Percentiles rank a stretch among this genome's conserved stretches.
Evolutionary conservation across 164 flowering plant species (phyloP).

Genomic region (Piper longum): DNA sequence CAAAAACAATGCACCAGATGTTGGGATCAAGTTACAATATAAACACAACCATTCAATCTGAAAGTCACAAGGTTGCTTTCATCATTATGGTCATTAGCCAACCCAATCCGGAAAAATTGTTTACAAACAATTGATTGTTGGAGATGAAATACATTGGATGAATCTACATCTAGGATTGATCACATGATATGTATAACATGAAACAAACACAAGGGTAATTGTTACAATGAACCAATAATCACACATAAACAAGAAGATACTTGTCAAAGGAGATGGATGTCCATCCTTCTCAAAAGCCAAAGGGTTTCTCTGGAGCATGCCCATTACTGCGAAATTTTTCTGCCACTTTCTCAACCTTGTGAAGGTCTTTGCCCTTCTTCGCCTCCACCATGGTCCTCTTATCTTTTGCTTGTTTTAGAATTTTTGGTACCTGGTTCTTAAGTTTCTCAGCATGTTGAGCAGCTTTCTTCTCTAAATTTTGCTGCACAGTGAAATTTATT

Average conservation of each 20-base stretch:
- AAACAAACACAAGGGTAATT: neutral
- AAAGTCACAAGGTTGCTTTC: neutral
- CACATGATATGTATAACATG: neutral
- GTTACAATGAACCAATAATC: neutral
- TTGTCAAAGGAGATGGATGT: neutral
- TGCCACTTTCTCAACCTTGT: slow-evolving; percentile 71
- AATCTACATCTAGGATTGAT: neutral
- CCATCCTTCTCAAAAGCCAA: slow-evolving; percentile 40
- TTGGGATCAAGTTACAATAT: neutral
- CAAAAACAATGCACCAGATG: neutral
- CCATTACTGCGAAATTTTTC: slow-evolving; percentile 77
- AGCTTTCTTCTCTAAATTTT: slow-evolving; percentile 63
- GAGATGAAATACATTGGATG: neutral
- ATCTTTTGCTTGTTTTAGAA: slow-evolving; percentile 82
- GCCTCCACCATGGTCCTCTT: slow-evolving; percentile 72
- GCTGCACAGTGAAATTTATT: slow-evolving; percentile 21
- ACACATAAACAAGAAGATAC: neutral
- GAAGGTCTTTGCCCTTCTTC: slow-evolving; percentile 53
- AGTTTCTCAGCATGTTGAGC: slow-evolving; percentile 64
- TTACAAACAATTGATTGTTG: neutral
- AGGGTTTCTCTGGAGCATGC: slow-evolving; percentile 52
- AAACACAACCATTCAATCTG: neutral
- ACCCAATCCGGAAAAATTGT: neutral
- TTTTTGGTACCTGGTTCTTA: slow-evolving; percentile 53
- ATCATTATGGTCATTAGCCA: neutral